Evolutionary conservation across 257 asterid species (phyloP).

Genomic region (Gentiana dahurica): DNA sequence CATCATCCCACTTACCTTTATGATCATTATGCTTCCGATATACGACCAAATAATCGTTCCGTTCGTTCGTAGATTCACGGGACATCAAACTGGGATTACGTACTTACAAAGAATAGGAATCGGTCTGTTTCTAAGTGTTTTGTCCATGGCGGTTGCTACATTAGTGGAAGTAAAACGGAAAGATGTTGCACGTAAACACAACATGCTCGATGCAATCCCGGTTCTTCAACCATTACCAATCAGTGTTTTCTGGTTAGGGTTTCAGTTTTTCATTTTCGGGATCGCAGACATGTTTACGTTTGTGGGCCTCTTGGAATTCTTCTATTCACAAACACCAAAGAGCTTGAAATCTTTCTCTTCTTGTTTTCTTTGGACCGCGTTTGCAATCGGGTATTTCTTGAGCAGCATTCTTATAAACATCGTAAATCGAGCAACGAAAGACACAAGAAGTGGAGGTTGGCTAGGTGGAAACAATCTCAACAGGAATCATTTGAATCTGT

Average conservation of each 20-base stretch:
- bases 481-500: constrained; percentile 49
- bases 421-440: constrained; percentile 42
- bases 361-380: constrained; percentile 58
- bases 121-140: constrained; percentile 49
- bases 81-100: constrained; percentile 53
- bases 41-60: constrained; percentile 55
- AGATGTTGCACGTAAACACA: constrained; percentile 30
- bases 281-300: constrained; percentile 72
- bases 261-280: constrained; percentile 71
- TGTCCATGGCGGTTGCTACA: constrained; percentile 61
- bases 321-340: constrained; percentile 53
- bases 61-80: constrained; percentile 35
- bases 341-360: constrained; percentile 54
- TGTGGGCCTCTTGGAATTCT: constrained; percentile 61
- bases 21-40: constrained; percentile 42
- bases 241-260: constrained; percentile 56
- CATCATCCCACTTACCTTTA: constrained; percentile 41
- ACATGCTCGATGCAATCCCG: constrained; percentile 49
- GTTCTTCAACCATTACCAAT: constrained; percentile 49
- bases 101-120: constrained; percentile 62
- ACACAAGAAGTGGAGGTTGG: constrained; percentile 55
- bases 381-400: constrained; percentile 53
- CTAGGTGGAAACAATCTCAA: constrained; percentile 57
- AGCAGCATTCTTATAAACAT: constrained; percentile 54
- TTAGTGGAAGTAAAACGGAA: constrained; percentile 50